Evolutionary conservation across 768 basidiomycete species (phyloP).

Genomic region (Lactarius pseudohatsudake): DNA sequence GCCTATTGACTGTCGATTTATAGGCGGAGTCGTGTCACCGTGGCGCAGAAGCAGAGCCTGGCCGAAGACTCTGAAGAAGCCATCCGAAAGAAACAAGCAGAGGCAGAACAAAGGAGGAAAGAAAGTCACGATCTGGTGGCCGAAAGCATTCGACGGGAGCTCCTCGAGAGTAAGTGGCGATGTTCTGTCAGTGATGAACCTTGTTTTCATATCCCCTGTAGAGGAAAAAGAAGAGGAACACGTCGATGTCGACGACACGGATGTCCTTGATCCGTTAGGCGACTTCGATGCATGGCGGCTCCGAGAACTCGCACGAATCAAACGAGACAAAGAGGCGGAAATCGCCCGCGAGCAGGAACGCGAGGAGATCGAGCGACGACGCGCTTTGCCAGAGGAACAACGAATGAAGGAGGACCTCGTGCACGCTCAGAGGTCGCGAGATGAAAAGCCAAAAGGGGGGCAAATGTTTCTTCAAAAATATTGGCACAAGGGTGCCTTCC

Average conservation of each 20-base stretch:
- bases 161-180: slow-evolving; percentile 79
- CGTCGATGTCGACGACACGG: slow-evolving; percentile 93
- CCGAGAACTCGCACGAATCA: slow-evolving; percentile 89
- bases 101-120: slow-evolving; percentile 79
- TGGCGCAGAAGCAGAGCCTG: slow-evolving; percentile 65
- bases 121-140: slow-evolving; percentile 92
- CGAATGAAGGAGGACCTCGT: slow-evolving; percentile 90
- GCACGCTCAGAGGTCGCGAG: slow-evolving; percentile 74
- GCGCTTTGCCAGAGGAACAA: slow-evolving; percentile 92
- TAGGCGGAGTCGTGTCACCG: slow-evolving; percentile 73
- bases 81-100: slow-evolving; percentile 62
- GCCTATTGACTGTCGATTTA: neutral
- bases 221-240: slow-evolving; percentile 80
- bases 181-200: slow-evolving; percentile 6
- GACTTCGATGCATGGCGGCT: slow-evolving; percentile 98
- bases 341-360: slow-evolving; percentile 77
- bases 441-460: slow-evolving; percentile 87
- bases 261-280: slow-evolving; percentile 81
- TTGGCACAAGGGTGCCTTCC: slow-evolving; percentile 99
- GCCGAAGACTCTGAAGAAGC: slow-evolving; percentile 76
- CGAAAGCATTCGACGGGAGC: slow-evolving; percentile 87
- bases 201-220: slow-evolving; percentile 35
- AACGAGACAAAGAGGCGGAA: slow-evolving; percentile 90
- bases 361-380: slow-evolving; percentile 79
- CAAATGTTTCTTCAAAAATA: slow-evolving; percentile 97